Percentiles rank a stretch among this genome's conserved stretches.
phyloP scores from a whole-genome alignment of 2,329 filamentous ascomycete genomes.

The Fulvia fulva region DNA sequence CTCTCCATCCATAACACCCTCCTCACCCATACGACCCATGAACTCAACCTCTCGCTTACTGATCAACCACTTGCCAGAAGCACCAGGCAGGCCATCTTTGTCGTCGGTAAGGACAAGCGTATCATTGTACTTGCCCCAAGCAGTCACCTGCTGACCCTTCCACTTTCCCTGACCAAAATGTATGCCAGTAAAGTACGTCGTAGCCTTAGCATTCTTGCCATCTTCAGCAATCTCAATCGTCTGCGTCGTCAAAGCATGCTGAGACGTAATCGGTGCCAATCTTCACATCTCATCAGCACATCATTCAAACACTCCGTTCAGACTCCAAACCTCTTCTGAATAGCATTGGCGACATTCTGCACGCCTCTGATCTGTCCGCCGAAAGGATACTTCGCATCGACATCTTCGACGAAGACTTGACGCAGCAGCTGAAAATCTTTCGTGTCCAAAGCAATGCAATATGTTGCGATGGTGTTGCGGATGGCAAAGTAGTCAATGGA shows the following conservation, averaged over 20 bases:
- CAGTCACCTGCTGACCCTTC: slow-evolving; percentile 38
- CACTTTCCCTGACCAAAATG: slow-evolving; percentile 44
- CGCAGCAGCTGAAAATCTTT: slow-evolving; percentile 38
- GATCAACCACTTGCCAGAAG: slow-evolving; percentile 41
- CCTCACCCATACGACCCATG: slow-evolving; percentile 34
- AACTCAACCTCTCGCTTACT: slow-evolving; percentile 36
- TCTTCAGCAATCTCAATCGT: slow-evolving; percentile 34
- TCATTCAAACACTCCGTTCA: neutral
- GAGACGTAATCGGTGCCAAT: slow-evolving; percentile 39
- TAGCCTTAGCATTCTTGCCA: slow-evolving; percentile 33
- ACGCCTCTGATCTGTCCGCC: slow-evolving; percentile 31
- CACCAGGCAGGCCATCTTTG: slow-evolving; percentile 27
- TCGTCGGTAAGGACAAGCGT: slow-evolving; percentile 30
- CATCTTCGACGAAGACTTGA: slow-evolving; percentile 40
- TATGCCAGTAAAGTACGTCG: slow-evolving; percentile 41
- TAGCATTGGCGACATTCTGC: slow-evolving; percentile 32
- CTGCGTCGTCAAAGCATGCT: slow-evolving; percentile 44
- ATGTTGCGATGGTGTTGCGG: slow-evolving; percentile 40
- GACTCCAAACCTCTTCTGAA: slow-evolving; percentile 26
- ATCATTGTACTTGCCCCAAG: slow-evolving; percentile 42
- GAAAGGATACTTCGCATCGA: slow-evolving; percentile 40
- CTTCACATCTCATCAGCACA: slow-evolving; percentile 21
- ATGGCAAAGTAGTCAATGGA: slow-evolving; percentile 38
- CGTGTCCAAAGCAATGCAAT: slow-evolving; percentile 44
- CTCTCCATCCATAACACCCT: slow-evolving; percentile 33